phyloP scores from a whole-genome alignment of 2,329 filamentous ascomycete genomes.

The Lachnellula suecica region DNA sequence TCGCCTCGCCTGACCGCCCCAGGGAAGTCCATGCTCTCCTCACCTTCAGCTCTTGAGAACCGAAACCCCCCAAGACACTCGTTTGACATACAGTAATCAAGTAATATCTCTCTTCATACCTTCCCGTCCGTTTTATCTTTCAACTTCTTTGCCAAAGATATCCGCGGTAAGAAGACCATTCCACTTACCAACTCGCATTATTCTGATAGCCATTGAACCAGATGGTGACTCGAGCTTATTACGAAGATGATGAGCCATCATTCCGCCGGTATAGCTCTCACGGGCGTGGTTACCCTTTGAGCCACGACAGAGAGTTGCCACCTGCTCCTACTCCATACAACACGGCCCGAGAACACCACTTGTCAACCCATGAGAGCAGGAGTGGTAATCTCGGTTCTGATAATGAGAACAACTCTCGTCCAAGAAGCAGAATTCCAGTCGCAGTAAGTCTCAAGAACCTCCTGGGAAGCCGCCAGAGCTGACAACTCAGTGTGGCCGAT shows the following conservation, averaged over 20 bases:
- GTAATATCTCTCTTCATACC: neutral
- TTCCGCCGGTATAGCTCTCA: slow-evolving; percentile 24
- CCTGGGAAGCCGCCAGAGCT: neutral
- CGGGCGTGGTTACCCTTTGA: slow-evolving; percentile 26
- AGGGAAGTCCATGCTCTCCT: slow-evolving; percentile 9
- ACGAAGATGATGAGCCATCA: slow-evolving; percentile 23
- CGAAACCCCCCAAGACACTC: neutral
- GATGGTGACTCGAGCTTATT: slow-evolving; percentile 25
- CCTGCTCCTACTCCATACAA: slow-evolving; percentile 12
- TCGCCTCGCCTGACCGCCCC: slow-evolving; percentile 17
- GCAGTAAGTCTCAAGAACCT: slow-evolving; percentile 40
- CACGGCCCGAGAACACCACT: slow-evolving; percentile 18
- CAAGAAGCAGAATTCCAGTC: slow-evolving; percentile 47
- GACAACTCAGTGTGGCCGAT: slow-evolving; percentile 72
- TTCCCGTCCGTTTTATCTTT: neutral
- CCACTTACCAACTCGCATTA: neutral
- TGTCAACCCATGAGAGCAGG: slow-evolving; percentile 20
- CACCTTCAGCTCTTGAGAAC: slow-evolving; percentile 4
- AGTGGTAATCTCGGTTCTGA: slow-evolving; percentile 22
- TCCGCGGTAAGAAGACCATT: neutral
- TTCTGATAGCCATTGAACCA: neutral
- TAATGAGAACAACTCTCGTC: slow-evolving; percentile 22
- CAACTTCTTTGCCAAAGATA: neutral
- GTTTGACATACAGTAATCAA: slow-evolving; percentile 7
- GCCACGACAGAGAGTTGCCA: slow-evolving; percentile 27